Conservation (phyloP, 306 rosid species). For the Senna tora region DNA sequence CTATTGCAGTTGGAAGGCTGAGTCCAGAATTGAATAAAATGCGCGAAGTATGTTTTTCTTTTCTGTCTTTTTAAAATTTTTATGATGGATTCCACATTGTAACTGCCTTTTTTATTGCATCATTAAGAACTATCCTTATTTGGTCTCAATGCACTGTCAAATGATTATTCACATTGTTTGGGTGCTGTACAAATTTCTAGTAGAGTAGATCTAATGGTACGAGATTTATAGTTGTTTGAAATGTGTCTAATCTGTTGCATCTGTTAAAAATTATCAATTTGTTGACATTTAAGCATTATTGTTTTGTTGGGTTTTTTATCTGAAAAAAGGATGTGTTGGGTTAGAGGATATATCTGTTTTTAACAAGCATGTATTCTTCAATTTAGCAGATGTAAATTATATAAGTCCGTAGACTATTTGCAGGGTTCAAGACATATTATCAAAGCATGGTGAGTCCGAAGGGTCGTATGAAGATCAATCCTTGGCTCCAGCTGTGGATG, state of each 20-base stretch:
- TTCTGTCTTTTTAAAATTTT: conserved; percentile 30
- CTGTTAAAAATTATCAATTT: not conserved
- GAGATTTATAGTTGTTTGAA: not conserved
- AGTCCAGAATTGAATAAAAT: conserved; percentile 73
- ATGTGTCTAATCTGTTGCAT: not conserved
- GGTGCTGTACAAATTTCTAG: conserved; percentile 14
- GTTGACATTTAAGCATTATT: not conserved
- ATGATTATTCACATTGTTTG: conserved; percentile 20
- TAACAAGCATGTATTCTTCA: conserved; percentile 22
- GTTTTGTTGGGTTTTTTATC: not conserved
- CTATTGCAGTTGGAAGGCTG: conserved; percentile 77
- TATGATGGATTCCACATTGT: conserved; percentile 14
- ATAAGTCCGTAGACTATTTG: conserved; percentile 66
- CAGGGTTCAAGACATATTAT: conserved; percentile 76
- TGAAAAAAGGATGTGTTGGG: not conserved
- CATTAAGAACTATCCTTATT: conserved; percentile 11
- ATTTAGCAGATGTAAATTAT: conserved; percentile 48
- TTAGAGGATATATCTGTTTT: not conserved
- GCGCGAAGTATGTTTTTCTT: conserved; percentile 78
- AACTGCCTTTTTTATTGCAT: conserved; percentile 1
- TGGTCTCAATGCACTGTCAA: conserved; percentile 20
- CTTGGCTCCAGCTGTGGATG: conserved; percentile 60
- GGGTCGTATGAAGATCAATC: conserved; percentile 52
- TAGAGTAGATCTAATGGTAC: conserved; percentile 6
- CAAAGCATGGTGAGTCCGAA: conserved; percentile 47